These are phyloP conservation scores for Castanea sativa DNA, from an alignment of 306 rosid species.

Conservation along the genomic window DNA sequence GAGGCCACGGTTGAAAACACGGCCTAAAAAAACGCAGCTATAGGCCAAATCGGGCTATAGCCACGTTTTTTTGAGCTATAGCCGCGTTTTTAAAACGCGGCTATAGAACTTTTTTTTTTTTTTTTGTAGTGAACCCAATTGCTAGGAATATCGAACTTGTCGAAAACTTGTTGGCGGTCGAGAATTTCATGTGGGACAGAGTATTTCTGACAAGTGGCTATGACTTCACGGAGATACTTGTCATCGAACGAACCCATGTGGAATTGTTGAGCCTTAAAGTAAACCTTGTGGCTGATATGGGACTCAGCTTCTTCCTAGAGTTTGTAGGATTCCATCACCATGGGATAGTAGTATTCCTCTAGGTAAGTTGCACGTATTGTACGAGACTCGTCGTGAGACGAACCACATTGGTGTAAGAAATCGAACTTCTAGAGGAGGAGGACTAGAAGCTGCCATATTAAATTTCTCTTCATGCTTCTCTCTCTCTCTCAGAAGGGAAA, in stretches of 20 bases:
- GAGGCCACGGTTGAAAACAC: no score
- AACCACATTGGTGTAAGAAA: constrained; percentile 90
- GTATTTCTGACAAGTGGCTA: constrained; percentile 30
- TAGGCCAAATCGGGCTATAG: no score
- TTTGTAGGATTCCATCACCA: constrained; percentile 68
- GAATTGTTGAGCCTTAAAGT: constrained; percentile 56
- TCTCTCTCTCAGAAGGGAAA: no score
- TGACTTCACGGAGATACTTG: constrained; percentile 28
- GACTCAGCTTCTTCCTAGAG: constrained; percentile 64
- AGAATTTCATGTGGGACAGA: constrained; percentile 32
- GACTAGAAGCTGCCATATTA: constrained; percentile 37
- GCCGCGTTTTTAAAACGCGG: no score
- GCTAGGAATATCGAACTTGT: no score
- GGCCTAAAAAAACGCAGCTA: no score
- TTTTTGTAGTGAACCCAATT: no score
- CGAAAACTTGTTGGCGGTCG: no score
- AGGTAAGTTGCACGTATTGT: constrained; percentile 73
- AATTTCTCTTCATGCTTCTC: no score
- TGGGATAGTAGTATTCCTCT: constrained; percentile 42
- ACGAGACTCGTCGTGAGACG: constrained; percentile 97
- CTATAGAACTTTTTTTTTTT: no score
- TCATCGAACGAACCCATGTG: constrained; percentile 44
- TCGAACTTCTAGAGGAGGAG: constrained; percentile 76
- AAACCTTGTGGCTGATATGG: constrained; percentile 59
- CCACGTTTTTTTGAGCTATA: no score